Conservation (phyloP, 2,329 filamentous ascomycete genomes). For the Alternaria arborescens region DNA sequence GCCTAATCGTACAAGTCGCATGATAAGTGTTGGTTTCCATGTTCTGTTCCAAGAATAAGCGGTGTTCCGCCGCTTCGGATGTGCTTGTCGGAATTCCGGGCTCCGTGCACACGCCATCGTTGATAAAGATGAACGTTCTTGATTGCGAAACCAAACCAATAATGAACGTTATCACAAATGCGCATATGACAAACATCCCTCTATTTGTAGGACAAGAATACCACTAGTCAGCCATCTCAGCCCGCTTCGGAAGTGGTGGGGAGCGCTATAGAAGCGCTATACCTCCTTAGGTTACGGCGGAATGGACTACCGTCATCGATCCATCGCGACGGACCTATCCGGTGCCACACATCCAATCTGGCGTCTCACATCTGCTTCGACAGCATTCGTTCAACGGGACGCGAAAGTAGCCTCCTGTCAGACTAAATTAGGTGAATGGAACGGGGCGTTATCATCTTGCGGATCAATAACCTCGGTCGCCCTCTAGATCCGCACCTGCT, state of each 20-base stretch:
- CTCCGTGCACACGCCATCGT: not conserved
- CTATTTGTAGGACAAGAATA: not conserved
- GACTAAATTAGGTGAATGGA: not conserved
- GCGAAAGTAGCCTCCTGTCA: conserved; percentile 3
- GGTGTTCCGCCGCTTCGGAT: not conserved
- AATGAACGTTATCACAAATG: not conserved
- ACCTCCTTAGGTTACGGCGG: conserved; percentile 2
- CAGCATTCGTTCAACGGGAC: conserved; percentile 1
- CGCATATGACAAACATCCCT: not conserved
- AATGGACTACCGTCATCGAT: conserved; percentile 20
- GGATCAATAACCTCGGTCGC: not conserved
- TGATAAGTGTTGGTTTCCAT: no score
- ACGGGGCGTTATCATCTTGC: conserved; percentile 1
- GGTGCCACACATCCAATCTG: not conserved
- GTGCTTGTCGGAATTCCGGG: not conserved
- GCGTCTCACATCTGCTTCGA: conserved; percentile 3
- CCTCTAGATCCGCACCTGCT: not conserved
- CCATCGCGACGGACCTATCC: conserved; percentile 3
- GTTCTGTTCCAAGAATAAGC: no score
- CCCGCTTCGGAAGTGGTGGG: conserved; percentile 3
- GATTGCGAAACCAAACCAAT: not conserved
- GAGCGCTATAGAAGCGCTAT: conserved; percentile 6
- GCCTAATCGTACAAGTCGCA: not conserved
- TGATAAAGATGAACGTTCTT: not conserved
- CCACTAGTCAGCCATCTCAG: not conserved